Conservation (phyloP, 306 rosid genomes). For the Luffa aegyptiaca region DNA sequence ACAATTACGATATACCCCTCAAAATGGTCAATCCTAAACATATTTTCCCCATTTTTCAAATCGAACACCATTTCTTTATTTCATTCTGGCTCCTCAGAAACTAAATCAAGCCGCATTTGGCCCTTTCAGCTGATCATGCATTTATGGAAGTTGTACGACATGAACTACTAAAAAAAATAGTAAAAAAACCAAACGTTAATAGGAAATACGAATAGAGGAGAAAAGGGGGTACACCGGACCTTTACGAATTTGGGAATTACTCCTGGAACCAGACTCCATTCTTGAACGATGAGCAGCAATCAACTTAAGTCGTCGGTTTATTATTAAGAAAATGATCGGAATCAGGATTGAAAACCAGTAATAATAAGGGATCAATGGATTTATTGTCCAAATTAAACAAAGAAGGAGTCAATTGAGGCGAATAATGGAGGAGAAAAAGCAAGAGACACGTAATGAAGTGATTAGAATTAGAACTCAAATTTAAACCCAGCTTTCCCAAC, state of each 20-base stretch:
- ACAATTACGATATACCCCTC: background rate
- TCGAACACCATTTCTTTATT: background rate
- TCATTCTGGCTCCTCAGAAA: background rate
- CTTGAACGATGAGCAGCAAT: conserved; percentile 15
- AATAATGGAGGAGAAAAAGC: conserved; percentile 67
- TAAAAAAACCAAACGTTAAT: background rate
- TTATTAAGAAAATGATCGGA: background rate
- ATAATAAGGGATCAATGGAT: conserved; percentile 27
- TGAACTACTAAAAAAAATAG: background rate
- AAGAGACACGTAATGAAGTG: conserved; percentile 67
- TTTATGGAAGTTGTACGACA: background rate
- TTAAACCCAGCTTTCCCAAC: conserved; percentile 72
- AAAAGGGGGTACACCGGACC: conserved; percentile 31
- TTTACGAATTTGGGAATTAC: conserved; percentile 66
- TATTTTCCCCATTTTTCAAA: background rate
- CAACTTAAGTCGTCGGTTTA: conserved; percentile 1
- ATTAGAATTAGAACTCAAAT: conserved; percentile 56
- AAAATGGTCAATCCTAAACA: background rate
- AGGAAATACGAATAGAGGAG: background rate
- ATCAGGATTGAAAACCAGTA: conserved; percentile 15
- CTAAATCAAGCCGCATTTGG: background rate
- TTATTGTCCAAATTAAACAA: conserved; percentile 30
- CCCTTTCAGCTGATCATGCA: background rate
- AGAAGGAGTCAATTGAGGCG: conserved; percentile 53
- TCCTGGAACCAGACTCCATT: conserved; percentile 66